Evolutionary conservation across 352 stramenopile species (phyloP).

Genomic region (Globisporangium solare): DNA sequence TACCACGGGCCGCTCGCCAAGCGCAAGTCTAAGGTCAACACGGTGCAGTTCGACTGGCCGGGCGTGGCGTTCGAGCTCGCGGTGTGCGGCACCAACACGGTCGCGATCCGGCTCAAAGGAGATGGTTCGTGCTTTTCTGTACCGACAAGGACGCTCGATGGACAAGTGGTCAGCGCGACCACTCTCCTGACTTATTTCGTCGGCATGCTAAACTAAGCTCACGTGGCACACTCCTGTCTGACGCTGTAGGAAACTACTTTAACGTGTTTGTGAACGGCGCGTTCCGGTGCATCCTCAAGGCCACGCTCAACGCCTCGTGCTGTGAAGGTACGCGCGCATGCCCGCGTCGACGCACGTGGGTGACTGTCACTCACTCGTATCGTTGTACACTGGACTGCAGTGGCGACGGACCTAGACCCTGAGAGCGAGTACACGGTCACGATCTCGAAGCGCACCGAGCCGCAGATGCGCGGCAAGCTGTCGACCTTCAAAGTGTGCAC

Average conservation of each 20-base stretch:
- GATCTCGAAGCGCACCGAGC: constrained; percentile 80
- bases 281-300: constrained; percentile 72
- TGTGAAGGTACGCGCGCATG: constrained; percentile 84
- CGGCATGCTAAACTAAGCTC: no score
- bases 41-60: constrained; percentile 84
- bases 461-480: constrained; percentile 77
- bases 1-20: constrained; percentile 56
- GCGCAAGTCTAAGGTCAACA: constrained; percentile 82
- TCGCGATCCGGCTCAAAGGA: constrained; percentile 80
- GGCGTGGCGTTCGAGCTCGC: constrained; percentile 61
- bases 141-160: neutral
- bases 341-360: no score
- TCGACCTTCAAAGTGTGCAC: constrained; percentile 89
- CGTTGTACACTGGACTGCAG: constrained; percentile 26
- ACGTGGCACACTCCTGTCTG: no score
- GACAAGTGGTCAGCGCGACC: constrained; percentile 16
- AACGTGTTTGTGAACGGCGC: constrained; percentile 81
- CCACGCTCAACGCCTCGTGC: constrained; percentile 69
- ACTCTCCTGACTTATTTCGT: constrained; percentile 13
- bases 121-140: constrained; percentile 39
- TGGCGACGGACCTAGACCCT: constrained; percentile 51
- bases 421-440: constrained; percentile 55
- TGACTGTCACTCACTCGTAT: no score
- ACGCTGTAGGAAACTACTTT: constrained; percentile 88
- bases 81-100: constrained; percentile 47